These are phyloP conservation scores for Pleurotus salmoneostramineus DNA, from an alignment of 768 basidiomycete species.

Conservation along the genomic window DNA sequence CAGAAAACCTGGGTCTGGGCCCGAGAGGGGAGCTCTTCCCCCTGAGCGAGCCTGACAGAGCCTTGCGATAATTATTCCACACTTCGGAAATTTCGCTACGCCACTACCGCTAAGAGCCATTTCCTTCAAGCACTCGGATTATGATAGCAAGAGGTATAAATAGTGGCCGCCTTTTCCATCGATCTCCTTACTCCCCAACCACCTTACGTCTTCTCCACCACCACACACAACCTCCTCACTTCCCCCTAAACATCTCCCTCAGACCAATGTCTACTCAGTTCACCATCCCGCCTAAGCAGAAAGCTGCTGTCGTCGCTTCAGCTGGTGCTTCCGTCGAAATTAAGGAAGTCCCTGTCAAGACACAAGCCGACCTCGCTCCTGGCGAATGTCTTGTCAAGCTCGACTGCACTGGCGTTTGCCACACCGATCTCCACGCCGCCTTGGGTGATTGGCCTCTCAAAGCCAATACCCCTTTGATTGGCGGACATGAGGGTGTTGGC, in stretches of 20 bases:
- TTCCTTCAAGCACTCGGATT: background rate
- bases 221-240: background rate
- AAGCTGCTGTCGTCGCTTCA: constrained; percentile 35
- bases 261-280: background rate
- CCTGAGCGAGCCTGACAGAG: background rate
- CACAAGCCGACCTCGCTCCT: constrained; percentile 51
- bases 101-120: background rate
- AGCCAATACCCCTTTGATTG: constrained; percentile 64
- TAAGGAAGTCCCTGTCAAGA: constrained; percentile 51
- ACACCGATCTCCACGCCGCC: constrained; percentile 77
- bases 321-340: constrained; percentile 31
- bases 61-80: background rate
- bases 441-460: constrained; percentile 78
- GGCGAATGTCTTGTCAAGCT: constrained; percentile 78
- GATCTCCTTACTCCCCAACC: background rate
- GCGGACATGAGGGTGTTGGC: constrained; percentile 86
- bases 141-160: background rate
- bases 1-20: background rate
- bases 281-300: constrained; percentile 35
- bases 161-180: background rate
- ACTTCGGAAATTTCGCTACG: background rate
- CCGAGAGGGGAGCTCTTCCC: background rate
- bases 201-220: background rate
- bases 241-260: background rate
- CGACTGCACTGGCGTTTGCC: constrained; percentile 79